A percentile compares a stretch with the other conserved stretches of the same genome.
Evolutionary conservation across 768 basidiomycete genomes (phyloP).

Genomic region (Aureoboletus auriporus): DNA sequence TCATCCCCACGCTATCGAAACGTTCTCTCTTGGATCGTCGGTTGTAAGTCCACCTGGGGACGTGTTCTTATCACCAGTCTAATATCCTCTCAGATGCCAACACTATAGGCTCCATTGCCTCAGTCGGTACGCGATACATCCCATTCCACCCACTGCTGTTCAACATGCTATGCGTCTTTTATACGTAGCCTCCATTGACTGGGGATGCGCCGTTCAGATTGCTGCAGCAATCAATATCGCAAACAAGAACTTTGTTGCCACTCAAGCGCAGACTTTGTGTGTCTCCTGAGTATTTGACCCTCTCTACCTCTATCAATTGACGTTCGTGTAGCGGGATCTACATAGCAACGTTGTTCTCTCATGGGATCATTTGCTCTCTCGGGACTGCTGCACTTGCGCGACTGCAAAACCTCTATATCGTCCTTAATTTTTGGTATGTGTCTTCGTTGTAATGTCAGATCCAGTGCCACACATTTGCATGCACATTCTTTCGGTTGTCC

Average conservation of each 20-base stretch:
- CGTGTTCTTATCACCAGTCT: background rate
- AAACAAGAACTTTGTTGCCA: conserved; percentile 34
- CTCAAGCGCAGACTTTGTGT: conserved; percentile 43
- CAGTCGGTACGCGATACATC: conserved; percentile 27
- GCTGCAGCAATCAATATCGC: conserved; percentile 63
- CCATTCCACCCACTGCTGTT: background rate
- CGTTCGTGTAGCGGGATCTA: conserved; percentile 53
- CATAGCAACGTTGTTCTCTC: conserved; percentile 53
- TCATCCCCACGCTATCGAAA: conserved; percentile 55
- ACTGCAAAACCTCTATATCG: conserved; percentile 64
- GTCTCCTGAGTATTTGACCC: background rate
- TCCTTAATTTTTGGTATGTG: conserved; percentile 64
- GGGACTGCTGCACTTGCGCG: conserved; percentile 64
- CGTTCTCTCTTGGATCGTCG: conserved; percentile 65
- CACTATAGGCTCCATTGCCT: conserved; percentile 48
- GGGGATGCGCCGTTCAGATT: conserved; percentile 62
- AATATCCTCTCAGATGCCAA: conserved; percentile 38
- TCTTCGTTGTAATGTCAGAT: background rate
- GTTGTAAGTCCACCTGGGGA: conserved; percentile 42
- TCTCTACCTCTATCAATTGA: background rate
- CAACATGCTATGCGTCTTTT: background rate
- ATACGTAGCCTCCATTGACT: conserved; percentile 53
- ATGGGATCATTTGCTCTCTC: conserved; percentile 63
- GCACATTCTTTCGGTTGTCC: background rate
- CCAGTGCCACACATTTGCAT: too few relatives aligned